Conservation (phyloP, 495 filamentous ascomycete genomes). For the Aspergillus taichungensis region DNA sequence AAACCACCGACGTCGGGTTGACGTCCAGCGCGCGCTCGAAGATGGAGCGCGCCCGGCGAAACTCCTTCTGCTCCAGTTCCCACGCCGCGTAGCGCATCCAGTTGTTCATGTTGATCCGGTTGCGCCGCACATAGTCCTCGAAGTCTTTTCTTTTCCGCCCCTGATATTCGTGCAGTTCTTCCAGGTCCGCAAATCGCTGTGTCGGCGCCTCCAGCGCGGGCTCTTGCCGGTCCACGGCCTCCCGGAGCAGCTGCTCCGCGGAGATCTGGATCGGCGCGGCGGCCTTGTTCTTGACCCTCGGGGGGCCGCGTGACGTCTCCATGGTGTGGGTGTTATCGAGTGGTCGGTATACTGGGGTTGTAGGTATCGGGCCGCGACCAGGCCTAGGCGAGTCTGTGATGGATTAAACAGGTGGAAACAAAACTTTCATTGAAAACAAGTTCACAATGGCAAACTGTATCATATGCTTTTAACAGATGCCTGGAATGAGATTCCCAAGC, state of each 20-base stretch:
- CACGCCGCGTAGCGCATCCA: constrained; percentile 98
- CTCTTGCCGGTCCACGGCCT: constrained; percentile 97
- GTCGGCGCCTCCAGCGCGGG: constrained; percentile 79
- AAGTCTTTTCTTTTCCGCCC: constrained; percentile 93
- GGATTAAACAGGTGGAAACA: too few relatives aligned
- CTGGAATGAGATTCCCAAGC: too few relatives aligned
- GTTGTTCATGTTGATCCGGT: constrained; percentile 93
- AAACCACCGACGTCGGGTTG: constrained; percentile 69
- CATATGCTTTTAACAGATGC: not conserved
- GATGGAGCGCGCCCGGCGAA: constrained; percentile 86
- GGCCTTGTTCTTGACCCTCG: constrained; percentile 96
- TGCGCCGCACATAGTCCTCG: constrained; percentile 94
- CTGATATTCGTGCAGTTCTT: constrained; percentile 97
- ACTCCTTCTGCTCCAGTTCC: constrained; percentile 98
- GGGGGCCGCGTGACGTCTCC: constrained; percentile 90
- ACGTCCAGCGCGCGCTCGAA: constrained; percentile 96
- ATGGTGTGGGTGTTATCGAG: constrained; percentile 37
- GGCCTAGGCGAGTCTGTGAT: not conserved
- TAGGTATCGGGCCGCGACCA: not conserved
- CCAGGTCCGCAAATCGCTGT: constrained; percentile 89
- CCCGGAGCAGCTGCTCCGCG: constrained; percentile 93
- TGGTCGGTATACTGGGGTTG: not conserved
- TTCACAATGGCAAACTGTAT: not conserved
- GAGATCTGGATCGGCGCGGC: constrained; percentile 84
- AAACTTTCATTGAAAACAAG: too few relatives aligned